Evolutionary conservation across 345 rosid genomes (phyloP).

Genomic region (Arabidopsis arenosa): DNA sequence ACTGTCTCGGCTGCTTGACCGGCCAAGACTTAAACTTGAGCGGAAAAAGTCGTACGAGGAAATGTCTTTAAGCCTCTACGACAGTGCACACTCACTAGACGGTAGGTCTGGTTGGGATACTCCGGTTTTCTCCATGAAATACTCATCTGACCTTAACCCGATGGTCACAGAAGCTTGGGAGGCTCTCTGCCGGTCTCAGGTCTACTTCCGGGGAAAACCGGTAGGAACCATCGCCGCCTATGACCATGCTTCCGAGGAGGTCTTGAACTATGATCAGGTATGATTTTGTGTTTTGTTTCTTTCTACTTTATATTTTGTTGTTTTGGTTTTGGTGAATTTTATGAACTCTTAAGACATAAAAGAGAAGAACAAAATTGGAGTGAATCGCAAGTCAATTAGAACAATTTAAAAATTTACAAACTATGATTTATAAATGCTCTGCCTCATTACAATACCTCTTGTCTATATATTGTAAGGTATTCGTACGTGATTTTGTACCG

Average conservation of each 20-base stretch:
- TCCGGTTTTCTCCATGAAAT: conserved; percentile 63
- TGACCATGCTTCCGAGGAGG: conserved; percentile 93
- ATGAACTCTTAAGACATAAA: no score
- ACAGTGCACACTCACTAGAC: conserved; percentile 47
- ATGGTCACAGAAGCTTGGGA: conserved; percentile 96
- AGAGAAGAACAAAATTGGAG: no score
- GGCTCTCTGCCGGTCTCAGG: conserved; percentile 67
- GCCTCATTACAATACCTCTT: background rate
- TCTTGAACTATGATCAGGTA: conserved; percentile 95
- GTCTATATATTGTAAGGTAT: conserved; percentile 57
- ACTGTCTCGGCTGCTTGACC: conserved; percentile 66
- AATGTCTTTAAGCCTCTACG: conserved; percentile 73
- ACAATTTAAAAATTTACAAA: no score
- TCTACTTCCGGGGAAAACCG: conserved; percentile 71
- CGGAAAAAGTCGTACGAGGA: conserved; percentile 87
- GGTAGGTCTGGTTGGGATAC: conserved; percentile 58
- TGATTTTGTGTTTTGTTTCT: background rate
- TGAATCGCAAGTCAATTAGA: no score
- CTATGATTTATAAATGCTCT: background rate
- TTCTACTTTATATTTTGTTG: background rate
- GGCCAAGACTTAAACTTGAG: conserved; percentile 77
- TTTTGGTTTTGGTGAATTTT: no score
- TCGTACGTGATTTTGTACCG: conserved; percentile 84
- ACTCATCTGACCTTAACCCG: conserved; percentile 78
- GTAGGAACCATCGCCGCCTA: conserved; percentile 85